Percentiles rank a stretch among this genome's conserved stretches.
Conservation (phyloP, 805 yeast genomes). For the Sungouiella blattae region DNA sequence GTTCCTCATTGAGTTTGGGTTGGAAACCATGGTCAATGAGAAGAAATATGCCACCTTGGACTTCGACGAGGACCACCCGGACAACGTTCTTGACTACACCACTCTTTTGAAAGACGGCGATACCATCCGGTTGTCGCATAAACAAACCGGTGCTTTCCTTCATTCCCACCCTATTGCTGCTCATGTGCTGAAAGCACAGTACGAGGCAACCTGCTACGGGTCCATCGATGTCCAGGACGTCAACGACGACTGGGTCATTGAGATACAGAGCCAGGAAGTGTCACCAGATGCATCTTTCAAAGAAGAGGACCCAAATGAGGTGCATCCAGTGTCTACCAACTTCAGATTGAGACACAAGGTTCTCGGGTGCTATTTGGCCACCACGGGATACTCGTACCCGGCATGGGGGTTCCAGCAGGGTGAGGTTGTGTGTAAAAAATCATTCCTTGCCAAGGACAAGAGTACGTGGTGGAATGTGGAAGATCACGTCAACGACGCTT, state of each 20-base stretch:
- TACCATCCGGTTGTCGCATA: conserved; percentile 69
- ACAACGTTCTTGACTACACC: conserved; percentile 16
- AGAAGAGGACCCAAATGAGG: conserved; percentile 44
- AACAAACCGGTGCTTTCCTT: conserved; percentile 64
- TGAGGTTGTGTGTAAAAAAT: conserved; percentile 66
- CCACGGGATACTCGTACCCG: conserved; percentile 66
- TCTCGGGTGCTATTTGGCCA: conserved; percentile 74
- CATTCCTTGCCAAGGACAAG: conserved; percentile 52
- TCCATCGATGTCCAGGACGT: conserved; percentile 64
- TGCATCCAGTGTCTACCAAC: conserved; percentile 76
- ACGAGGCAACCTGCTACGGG: conserved; percentile 90
- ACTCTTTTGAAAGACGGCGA: conserved; percentile 55
- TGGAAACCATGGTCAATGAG: conserved; percentile 35
- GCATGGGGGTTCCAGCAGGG: conserved; percentile 85
- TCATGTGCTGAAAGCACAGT: conserved; percentile 60
- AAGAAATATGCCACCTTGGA: conserved; percentile 29
- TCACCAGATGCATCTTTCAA: conserved; percentile 39
- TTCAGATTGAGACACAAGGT: conserved; percentile 63
- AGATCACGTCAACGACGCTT: conserved; percentile 53
- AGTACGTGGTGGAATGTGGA: conserved; percentile 82
- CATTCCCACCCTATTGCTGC: conserved; percentile 82
- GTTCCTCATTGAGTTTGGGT: conserved; percentile 27
- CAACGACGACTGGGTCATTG: conserved; percentile 89
- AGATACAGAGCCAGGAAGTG: conserved; percentile 62
- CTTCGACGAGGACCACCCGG: conserved; percentile 17